These are phyloP conservation scores for Cardiosporidium cionae DNA, from an alignment of 169 alveolate genomes.

Conservation along the genomic window DNA sequence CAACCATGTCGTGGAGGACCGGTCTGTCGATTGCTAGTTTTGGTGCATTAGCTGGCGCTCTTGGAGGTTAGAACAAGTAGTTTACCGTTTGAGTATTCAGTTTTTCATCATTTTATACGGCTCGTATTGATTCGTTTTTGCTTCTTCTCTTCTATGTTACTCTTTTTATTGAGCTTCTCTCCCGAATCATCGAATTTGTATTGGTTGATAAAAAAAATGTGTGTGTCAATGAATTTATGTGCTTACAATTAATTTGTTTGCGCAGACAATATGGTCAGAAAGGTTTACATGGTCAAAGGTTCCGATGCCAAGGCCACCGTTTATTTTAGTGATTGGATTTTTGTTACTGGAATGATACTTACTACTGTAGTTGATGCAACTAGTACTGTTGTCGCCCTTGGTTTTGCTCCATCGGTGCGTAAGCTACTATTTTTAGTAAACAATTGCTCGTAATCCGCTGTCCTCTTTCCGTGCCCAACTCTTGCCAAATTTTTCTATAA, in stretches of 20 bases:
- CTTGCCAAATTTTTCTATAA: background rate
- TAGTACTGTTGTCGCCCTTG: constrained; percentile 17
- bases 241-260: no score
- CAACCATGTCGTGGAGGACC: background rate
- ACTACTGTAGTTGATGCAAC: constrained; percentile 20
- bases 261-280: constrained; percentile 28
- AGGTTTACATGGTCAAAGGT: constrained; percentile 13
- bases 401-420: constrained; percentile 34
- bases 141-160: background rate
- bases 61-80: constrained; percentile 17
- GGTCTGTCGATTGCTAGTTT: constrained; percentile 15
- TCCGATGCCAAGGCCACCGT: background rate
- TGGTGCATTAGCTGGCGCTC: constrained; percentile 20
- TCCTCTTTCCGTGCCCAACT: background rate
- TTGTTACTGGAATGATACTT: constrained; percentile 18
- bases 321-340: constrained; percentile 9
- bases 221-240: no score
- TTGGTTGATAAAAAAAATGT: no score
- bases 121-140: background rate
- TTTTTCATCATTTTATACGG: background rate
- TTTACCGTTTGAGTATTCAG: background rate
- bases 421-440: background rate
- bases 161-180: no score
- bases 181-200: no score
- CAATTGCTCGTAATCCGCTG: background rate